phyloP scores from a whole-genome alignment of 257 asterid genomes.

The Paraleonurus japonicus region DNA sequence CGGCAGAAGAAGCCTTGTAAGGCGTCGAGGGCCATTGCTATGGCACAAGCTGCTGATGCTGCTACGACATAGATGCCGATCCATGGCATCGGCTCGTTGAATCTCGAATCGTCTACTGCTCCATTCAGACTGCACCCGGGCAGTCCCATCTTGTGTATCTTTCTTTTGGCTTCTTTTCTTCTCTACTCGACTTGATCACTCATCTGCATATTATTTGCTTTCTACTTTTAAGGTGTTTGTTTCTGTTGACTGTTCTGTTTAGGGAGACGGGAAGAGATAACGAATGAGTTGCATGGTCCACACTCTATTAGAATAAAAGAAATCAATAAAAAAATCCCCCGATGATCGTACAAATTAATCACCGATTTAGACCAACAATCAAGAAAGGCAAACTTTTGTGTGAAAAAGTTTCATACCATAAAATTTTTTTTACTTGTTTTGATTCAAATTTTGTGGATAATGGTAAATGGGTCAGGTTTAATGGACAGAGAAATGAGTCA shows the following conservation, averaged over 20 bases:
- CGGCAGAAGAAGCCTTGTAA: constrained; percentile 45
- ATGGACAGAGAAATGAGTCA: too few species aligned
- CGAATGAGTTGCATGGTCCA: too few species aligned
- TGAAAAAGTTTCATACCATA: too few species aligned
- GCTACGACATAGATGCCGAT: constrained; percentile 59
- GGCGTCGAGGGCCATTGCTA: constrained; percentile 52
- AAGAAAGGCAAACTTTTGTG: too few species aligned
- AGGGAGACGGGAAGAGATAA: too few species aligned
- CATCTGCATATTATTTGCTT: neutral
- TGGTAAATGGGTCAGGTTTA: too few species aligned
- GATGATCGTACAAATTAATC: neutral
- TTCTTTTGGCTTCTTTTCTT: too few species aligned
- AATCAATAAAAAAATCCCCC: neutral
- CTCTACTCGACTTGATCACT: neutral
- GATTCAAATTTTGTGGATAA: too few species aligned
- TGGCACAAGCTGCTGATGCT: constrained; percentile 63
- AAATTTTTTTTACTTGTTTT: too few species aligned
- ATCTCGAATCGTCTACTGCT: constrained; percentile 44
- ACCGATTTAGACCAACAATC: neutral
- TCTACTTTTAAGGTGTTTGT: too few species aligned
- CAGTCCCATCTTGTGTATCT: constrained; percentile 36
- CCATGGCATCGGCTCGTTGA: constrained; percentile 72
- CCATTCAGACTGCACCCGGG: constrained; percentile 53
- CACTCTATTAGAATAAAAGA: neutral
- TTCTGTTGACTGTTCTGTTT: too few species aligned